Evolutionary conservation across 2,329 filamentous ascomycete genomes (phyloP), one percentile per base, ranked within the genome.

Genomic region (Akanthomyces lecanii): DNA sequence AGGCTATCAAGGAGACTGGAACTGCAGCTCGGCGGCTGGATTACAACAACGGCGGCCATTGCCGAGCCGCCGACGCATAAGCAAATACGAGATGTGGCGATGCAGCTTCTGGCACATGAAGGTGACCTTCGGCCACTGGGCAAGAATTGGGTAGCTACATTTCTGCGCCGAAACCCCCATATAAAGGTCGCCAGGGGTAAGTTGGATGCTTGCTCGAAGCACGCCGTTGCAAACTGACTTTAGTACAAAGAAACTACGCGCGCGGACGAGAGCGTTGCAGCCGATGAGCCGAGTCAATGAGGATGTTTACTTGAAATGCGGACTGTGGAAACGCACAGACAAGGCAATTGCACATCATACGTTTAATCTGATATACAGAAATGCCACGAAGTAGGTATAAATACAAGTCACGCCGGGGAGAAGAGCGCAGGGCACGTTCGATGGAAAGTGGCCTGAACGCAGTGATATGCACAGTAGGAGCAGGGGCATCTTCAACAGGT

Each of bases 1-100:
- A 52, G 63, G 5, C 61, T 66, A 14, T 64, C 56, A 8, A 58
- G 51, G n/a, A n/a, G 57, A 21, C 56, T 64, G 23, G 66, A 67
- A 23, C 5, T 16, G 5, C 18, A 62, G 33, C 58, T 66, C 16
- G 54, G 23, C 23, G 28, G 63, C 12, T 66, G 59, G 65, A 53
- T 65, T n/a, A 7, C 60, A 4, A 23, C 33, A 7, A 16, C 60
- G 47, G 47, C 44, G 10, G 40, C 48, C 10, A 30, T 62, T 14
- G 51, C 50, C 11, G 18, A 63, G 4, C 6, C 58, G 3, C 51
- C 55, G 3, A 62, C 61, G n/a, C 55, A 66, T 18, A 48, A 63
- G 42, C 50, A 66, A 21, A 14, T 66, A 2, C 25, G 44, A 8
- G 54, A 61, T 0, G 56, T 67, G 25, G 61, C 56, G 2, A 14